Evolutionary conservation across 1,284 basidiomycete species (phyloP).

Genomic region (Uromyces viciae-fabae): DNA sequence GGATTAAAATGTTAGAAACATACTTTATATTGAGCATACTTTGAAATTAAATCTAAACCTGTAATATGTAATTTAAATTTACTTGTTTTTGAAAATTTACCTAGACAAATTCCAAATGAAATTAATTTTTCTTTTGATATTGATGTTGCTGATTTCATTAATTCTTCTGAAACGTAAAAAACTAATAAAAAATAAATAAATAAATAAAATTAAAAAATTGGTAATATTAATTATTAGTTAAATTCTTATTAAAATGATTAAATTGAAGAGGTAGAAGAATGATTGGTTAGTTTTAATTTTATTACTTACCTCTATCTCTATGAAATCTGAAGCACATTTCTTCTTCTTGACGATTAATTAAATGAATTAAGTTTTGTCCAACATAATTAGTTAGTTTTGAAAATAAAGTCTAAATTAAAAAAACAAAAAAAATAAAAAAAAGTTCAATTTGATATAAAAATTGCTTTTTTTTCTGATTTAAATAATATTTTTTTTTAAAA

Average conservation of each 20-base stretch:
- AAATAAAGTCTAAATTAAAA: conserved; percentile 23
- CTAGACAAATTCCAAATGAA: conserved; percentile 91
- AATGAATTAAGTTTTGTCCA: conserved; percentile 56
- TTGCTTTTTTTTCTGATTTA: not conserved
- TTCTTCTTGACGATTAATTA: conserved; percentile 79
- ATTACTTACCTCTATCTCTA: conserved; percentile 64
- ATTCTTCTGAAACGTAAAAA: conserved; percentile 86
- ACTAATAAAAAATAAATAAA: conserved; percentile 57
- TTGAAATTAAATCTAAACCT: conserved; percentile 83
- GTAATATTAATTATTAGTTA: too few relatives aligned
- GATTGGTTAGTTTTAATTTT: not conserved
- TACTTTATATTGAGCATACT: conserved; percentile 98
- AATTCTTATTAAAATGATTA: too few relatives aligned
- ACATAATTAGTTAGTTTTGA: conserved; percentile 39
- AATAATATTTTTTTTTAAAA: too few relatives aligned
- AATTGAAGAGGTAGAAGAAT: too few relatives aligned
- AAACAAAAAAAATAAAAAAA: not conserved
- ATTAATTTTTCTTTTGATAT: conserved; percentile 88
- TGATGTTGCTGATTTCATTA: conserved; percentile 87
- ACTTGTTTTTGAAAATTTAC: conserved; percentile 94
- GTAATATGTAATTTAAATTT: conserved; percentile 98
- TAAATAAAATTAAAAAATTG: too few relatives aligned
- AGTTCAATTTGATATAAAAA: not conserved
- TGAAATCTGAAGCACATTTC: conserved; percentile 86
- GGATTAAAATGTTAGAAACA: conserved; percentile 48